Percentiles rank a stretch among this genome's conserved stretches.
Conservation (phyloP, 331 rosid species). For the Erythrophleum ivorense region DNA sequence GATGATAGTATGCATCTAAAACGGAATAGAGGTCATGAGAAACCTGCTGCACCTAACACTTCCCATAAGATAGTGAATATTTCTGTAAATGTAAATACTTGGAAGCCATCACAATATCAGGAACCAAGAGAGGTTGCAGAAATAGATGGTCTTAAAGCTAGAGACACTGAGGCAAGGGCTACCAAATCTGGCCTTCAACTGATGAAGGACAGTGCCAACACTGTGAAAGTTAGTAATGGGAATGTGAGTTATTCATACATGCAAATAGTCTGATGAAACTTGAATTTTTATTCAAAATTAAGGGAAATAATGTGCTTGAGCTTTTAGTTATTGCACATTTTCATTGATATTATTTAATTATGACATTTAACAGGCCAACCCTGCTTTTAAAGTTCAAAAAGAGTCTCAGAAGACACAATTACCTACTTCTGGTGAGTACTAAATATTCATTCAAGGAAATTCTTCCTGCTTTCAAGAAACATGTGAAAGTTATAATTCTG, state of each 20-base stretch:
- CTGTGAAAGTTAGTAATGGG: conserved; percentile 56
- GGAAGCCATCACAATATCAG: conserved; percentile 78
- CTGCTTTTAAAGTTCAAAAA: conserved; percentile 43
- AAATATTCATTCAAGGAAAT: neutral
- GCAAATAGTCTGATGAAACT: conserved; percentile 10
- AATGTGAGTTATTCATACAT: conserved; percentile 58
- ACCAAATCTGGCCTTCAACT: conserved; percentile 52
- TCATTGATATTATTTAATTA: conserved; percentile 21
- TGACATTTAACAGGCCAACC: conserved; percentile 48
- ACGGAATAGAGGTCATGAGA: conserved; percentile 56
- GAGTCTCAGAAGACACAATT: conserved; percentile 38
- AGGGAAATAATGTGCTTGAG: conserved; percentile 8
- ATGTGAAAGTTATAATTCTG: conserved; percentile 15
- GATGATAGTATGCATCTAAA: conserved; percentile 49
- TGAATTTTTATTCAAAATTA: conserved; percentile 15
- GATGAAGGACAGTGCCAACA: conserved; percentile 51
- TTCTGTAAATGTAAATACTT: conserved; percentile 75
- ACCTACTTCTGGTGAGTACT: conserved; percentile 43
- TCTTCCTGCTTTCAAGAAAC: neutral
- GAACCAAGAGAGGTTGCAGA: conserved; percentile 62
- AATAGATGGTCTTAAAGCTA: conserved; percentile 49
- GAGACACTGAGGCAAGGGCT: conserved; percentile 44
- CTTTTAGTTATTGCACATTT: conserved; percentile 8
- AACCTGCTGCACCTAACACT: conserved; percentile 53
- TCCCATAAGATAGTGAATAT: conserved; percentile 68